These are phyloP conservation scores for Annona squamosa DNA, from an alignment of 164 flowering plant genomes.

Conservation along the genomic window DNA sequence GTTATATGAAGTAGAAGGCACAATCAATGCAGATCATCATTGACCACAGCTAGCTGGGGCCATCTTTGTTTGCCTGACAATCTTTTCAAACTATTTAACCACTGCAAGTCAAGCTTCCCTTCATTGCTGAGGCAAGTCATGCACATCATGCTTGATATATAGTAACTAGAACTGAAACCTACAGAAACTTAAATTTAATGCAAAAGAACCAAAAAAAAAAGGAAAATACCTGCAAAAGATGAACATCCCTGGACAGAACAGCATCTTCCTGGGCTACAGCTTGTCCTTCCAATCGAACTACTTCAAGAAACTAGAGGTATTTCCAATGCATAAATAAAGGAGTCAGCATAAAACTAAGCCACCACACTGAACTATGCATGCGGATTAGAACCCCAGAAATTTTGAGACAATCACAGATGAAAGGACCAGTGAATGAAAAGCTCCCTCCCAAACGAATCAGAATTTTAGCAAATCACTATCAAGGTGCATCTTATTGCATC, in stretches of 20 bases:
- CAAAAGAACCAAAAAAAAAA: neutral
- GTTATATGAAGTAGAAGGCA: neutral
- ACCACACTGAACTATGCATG: neutral
- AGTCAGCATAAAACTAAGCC: neutral
- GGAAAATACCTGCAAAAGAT: constrained; percentile 73
- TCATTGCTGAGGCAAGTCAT: neutral
- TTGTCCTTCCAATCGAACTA: constrained; percentile 86
- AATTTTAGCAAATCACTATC: neutral
- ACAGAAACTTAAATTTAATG: neutral
- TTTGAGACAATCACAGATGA: too few relatives aligned
- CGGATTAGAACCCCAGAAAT: neutral
- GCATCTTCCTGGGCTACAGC: constrained; percentile 71
- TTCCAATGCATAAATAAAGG: neutral
- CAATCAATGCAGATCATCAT: too few relatives aligned
- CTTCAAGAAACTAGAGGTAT: constrained; percentile 67
- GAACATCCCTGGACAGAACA: constrained; percentile 67
- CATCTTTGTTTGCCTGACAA: neutral
- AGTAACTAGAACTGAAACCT: neutral
- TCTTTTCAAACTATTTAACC: neutral
- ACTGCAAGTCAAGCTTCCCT: neutral
- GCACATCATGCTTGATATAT: neutral
- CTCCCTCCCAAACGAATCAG: too few relatives aligned
- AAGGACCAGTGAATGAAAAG: neutral
- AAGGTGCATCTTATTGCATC: neutral
- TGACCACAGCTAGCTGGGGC: neutral